A percentile compares a stretch with the other conserved stretches of the same genome.
phyloP scores from a whole-genome alignment of 331 rosid genomes.

The Rhamnella rubrinervis region DNA sequence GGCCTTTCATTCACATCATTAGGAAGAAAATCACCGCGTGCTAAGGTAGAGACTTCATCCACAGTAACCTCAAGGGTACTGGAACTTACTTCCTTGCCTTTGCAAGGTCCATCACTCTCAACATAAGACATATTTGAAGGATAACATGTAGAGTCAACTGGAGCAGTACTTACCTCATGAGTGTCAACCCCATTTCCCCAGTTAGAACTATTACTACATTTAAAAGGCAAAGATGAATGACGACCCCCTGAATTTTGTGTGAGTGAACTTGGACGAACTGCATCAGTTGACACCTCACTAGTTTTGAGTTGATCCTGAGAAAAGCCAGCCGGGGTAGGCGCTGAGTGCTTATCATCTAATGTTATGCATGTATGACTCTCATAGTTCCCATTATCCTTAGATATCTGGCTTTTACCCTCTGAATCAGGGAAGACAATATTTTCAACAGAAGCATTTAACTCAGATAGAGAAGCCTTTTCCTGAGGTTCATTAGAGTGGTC shows the following conservation, averaged over 20 bases:
- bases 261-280: constrained; percentile 20
- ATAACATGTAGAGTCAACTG: constrained; percentile 5
- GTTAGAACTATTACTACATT: constrained; percentile 15
- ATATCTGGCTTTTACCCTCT: constrained; percentile 8
- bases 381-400: constrained; percentile 8
- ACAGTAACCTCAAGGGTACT: constrained; percentile 24
- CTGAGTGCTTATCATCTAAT: constrained; percentile 17
- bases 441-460: constrained; percentile 25
- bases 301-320: constrained; percentile 17
- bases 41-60: constrained; percentile 7
- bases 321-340: constrained; percentile 16
- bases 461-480: constrained; percentile 4
- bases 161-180: constrained; percentile 26
- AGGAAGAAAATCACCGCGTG: neutral
- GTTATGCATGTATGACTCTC: constrained; percentile 1
- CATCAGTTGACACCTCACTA: constrained; percentile 25
- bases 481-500: constrained; percentile 10
- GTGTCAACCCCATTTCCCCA: constrained; percentile 21
- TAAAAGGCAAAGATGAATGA: constrained; percentile 18
- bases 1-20: neutral
- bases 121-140: constrained; percentile 10
- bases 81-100: constrained; percentile 13
- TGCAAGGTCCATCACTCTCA: constrained; percentile 29
- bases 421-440: constrained; percentile 15
- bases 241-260: constrained; percentile 26